Evolutionary conservation across 2,329 filamentous ascomycete species (phyloP), one percentile per base, ranked within the genome.

Genomic region (Scopulariopsis brevicaulis): DNA sequence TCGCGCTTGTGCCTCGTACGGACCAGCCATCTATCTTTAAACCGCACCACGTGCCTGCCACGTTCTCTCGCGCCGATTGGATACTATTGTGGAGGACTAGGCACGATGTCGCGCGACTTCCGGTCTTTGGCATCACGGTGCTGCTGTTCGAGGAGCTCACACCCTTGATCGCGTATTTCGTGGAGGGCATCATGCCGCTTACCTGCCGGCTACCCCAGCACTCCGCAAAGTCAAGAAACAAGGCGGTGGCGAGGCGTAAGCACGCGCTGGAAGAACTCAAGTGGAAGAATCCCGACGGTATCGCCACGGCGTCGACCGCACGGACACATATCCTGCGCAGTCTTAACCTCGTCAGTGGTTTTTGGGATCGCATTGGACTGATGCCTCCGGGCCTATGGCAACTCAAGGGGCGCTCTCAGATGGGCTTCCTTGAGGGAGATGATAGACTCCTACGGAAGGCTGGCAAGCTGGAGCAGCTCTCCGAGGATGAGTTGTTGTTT

Each of bases 61-160:
- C 68, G 55, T 68, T 72, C 48, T 84, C 82, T 3, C 81, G 91
- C 46, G 79, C 84, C 1, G 82, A 89, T 61, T 87, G 86, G 72
- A 85, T 92, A 63, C 78, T 96, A 1, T 71, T 87, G 55, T 74
- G 74, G 60, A 82, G 93, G 59, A 85, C 84, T 50, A 74, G 77
- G 50, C 81, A 87, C 65, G 94, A 97, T 69, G 73, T 90, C 53
- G 74, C 82, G n/a, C 85, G 90, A 25, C 76, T 96, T 56, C 90
- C 92, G 0, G 70, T 88, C 1, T 96, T 99, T 68, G 85, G 76
- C 0, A 61, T 96, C 3, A 74, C 96, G 55, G 77, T 96, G 7
- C 65, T 93, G 1, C 62, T 96, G 18, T 89, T 88, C 68, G 93
- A 91, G 28, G 93, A 97, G 71, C 86, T 96, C 72, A 89, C 92